Base-by-base conservation (phyloP, 257 asterid genomes). In the Nicotiana tabacum region DNA sequence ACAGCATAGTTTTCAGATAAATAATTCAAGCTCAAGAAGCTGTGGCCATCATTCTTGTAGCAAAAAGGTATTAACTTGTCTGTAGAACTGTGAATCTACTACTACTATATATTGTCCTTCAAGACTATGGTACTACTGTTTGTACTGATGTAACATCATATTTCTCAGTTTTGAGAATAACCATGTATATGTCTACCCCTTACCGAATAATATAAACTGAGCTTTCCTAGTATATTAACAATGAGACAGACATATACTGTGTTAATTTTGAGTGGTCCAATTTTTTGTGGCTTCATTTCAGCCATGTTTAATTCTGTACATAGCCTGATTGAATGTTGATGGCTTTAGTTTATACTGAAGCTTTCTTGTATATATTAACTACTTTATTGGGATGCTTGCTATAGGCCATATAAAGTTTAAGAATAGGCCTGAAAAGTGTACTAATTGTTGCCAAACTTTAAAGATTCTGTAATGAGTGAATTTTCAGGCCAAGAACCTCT, bases 401-500 rank as follows among this genome's bases (percentile, higher is more conserved):
- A 5, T 66, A 66, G 9, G 46, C 74, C 32, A 5, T 21, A 58
- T 24, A 46, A 24, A 77, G n/a, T 57, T 1, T 1, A 39, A 39
- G 46, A 39, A 1, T 39, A 39, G 9, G 9, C 9, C 46, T 39
- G 9, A 6, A 6, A 9, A 39, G 43, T 37, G 8, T 55, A 37
- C 16, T 37, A 7, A 7, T 24, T 66, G 66, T 27, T 66, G 46
- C 33, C 24, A 76, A 16, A 17, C 6, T 18, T 57, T 57, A 18
- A 5, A 57, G 24, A 16, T 57, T 18, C 27, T 16, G 9, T 2
- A 9, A 93, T 93, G 98, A 86, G 83, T 80, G 92, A 85, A 24
- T 66, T 85, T 83, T 82, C 94, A 67, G 83, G 35, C 60, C 35
- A 84, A 56, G 83, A 61, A 18, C 91, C 94, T 82, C 92, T 91